These are phyloP conservation scores for Parsonsia alboflavescens DNA, from an alignment of 257 asterid genomes.

Conservation along the genomic window DNA sequence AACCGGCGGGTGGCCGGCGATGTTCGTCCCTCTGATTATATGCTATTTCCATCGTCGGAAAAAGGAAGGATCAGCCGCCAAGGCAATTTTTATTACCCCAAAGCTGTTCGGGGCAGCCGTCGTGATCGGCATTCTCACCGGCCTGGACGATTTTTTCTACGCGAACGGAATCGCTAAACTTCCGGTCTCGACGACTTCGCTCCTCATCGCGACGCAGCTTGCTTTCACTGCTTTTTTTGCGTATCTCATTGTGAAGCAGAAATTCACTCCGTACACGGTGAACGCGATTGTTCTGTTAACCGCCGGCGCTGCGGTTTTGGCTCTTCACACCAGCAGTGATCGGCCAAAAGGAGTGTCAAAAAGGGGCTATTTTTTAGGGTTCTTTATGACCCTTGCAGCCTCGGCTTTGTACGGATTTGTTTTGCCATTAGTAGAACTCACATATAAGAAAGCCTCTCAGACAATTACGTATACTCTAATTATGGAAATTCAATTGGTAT, in stretches of 20 bases:
- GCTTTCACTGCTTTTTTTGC: constrained; percentile 30
- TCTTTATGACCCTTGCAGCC: constrained; percentile 23
- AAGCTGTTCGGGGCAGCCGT: constrained; percentile 12
- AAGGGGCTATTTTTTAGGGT: constrained; percentile 25
- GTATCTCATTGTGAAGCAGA: constrained; percentile 19
- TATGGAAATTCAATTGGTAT: constrained; percentile 28
- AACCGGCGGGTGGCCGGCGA: constrained; percentile 30
- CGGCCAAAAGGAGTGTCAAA: constrained; percentile 19
- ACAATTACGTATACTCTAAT: constrained; percentile 23
- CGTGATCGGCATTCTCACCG: constrained; percentile 20
- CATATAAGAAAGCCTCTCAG: constrained; percentile 18
- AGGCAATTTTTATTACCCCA: not conserved
- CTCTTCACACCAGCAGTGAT: constrained; percentile 13
- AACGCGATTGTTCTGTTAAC: constrained; percentile 23
- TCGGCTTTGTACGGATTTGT: constrained; percentile 27
- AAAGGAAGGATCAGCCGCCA: constrained; percentile 12
- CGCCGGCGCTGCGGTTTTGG: constrained; percentile 25
- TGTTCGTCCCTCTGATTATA: constrained; percentile 19
- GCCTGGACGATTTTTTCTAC: constrained; percentile 23
- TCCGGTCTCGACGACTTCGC: constrained; percentile 26
- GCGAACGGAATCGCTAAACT: constrained; percentile 25
- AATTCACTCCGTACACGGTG: constrained; percentile 19
- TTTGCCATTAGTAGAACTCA: constrained; percentile 27
- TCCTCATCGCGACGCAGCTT: constrained; percentile 22
- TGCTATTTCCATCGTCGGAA: constrained; percentile 21